These are phyloP conservation scores for Phialophora macrospora DNA, from an alignment of 2,329 filamentous ascomycete genomes.

Conservation along the genomic window DNA sequence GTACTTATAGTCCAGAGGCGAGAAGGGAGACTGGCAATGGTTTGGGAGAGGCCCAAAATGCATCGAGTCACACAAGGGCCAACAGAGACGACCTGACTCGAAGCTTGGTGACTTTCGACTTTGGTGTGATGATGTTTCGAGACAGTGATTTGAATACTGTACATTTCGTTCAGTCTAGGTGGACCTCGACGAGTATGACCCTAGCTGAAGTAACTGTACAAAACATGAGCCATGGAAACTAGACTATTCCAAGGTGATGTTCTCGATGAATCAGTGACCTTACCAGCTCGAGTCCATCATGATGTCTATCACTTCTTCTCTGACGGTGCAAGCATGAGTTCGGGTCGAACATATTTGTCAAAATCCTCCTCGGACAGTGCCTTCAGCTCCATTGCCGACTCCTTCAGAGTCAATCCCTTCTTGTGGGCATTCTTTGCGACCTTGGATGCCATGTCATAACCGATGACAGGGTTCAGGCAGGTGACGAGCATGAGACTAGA, in stretches of 20 bases:
- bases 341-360: slow-evolving; percentile 84
- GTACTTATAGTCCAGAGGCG: background rate
- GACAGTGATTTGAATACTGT: slow-evolving; percentile 7
- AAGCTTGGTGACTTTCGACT: background rate
- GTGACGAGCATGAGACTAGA: slow-evolving; percentile 93
- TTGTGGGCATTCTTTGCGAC: slow-evolving; percentile 99
- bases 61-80: background rate
- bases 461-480: slow-evolving; percentile 95
- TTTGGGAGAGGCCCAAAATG: background rate
- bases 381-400: slow-evolving; percentile 90
- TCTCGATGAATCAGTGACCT: background rate
- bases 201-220: slow-evolving; percentile 3
- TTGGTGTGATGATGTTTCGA: background rate
- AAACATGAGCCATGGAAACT: slow-evolving; percentile 6
- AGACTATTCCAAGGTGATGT: slow-evolving; percentile 1
- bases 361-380: slow-evolving; percentile 89
- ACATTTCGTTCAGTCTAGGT: slow-evolving; percentile 7
- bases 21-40: background rate
- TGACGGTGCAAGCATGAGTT: slow-evolving; percentile 91
- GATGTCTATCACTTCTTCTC: slow-evolving; percentile 59
- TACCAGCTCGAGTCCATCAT: background rate
- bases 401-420: slow-evolving; percentile 92
- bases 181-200: slow-evolving; percentile 7
- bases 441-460: slow-evolving; percentile 96
- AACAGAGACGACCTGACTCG: background rate